Conservation (phyloP, 495 filamentous ascomycete species). For the Clavariopsis aquatica region DNA sequence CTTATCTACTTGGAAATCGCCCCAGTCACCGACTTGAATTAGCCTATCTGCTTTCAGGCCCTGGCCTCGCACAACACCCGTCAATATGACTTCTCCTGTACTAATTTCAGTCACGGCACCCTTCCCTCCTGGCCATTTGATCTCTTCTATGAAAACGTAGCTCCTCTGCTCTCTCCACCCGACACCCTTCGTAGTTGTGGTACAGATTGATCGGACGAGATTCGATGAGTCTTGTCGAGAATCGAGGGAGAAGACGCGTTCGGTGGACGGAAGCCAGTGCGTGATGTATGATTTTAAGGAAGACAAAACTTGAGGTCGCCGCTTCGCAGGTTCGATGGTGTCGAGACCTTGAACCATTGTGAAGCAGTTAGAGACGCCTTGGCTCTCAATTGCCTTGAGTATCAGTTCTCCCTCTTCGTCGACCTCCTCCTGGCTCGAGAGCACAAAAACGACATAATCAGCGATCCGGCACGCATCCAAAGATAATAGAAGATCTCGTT, state of each 20-base stretch:
- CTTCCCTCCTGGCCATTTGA: conserved; percentile 64
- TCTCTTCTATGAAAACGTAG: conserved; percentile 88
- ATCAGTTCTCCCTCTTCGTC: conserved; percentile 79
- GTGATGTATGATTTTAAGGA: conserved; percentile 88
- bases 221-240: conserved; percentile 86
- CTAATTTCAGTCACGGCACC: conserved; percentile 44
- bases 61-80: conserved; percentile 82
- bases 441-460: conserved; percentile 82
- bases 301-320: conserved; percentile 67
- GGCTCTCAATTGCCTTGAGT: conserved; percentile 81
- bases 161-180: conserved; percentile 90
- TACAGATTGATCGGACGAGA: conserved; percentile 85
- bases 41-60: conserved; percentile 86
- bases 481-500: conserved; percentile 68
- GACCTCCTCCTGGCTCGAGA: conserved; percentile 80
- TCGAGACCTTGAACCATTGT: conserved; percentile 74
- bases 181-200: conserved; percentile 84
- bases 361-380: conserved; percentile 86
- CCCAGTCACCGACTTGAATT: conserved; percentile 90
- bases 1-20: conserved; percentile 89
- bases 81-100: conserved; percentile 66
- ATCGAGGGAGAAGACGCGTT: conserved; percentile 84
- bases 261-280: conserved; percentile 86
- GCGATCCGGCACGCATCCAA: conserved; percentile 85
- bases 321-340: conserved; percentile 74